Evolutionary conservation across 805 yeast species (phyloP), one percentile per base, ranked within the genome.

Genomic region (Metschnikowia chrysomelidarum): DNA sequence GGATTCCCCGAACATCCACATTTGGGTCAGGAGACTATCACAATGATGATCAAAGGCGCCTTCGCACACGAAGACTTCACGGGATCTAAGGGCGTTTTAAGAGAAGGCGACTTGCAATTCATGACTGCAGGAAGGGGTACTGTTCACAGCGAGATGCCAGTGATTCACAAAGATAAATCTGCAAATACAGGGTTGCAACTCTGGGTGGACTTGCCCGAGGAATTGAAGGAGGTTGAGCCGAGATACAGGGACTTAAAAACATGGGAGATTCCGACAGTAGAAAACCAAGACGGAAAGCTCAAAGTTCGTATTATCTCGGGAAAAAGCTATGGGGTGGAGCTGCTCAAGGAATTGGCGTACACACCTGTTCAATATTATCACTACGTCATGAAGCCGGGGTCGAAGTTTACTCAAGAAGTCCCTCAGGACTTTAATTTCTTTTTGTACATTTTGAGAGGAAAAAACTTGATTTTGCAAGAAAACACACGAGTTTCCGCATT

Each of bases 101-200:
- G 75, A 43, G 77, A 87, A 6, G 96, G 95, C 38, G 96, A 87
- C 56, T 66, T 88, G 47, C 96, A 87, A 59, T 87, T 87, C 59
- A 87, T 87, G 96, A 87, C 95, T 18, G 95, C 96, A 4, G 96
- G 95, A 41, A 75, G 73, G 49, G 96, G 94, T 32, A 77, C 87
- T 23, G 84, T 84, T 36, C 96, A 87, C 57, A 75, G 87, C 2
- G 96, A 87, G 55, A 87, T 87, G 77, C 95, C 95, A 7, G 80
- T 80, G 22, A 65, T 69, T 24, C 60, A 64, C 42, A 71, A 71
- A 25, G 51, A 48, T 25, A 51, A 49, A 9, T 40, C 49, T 2
- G 28, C 34, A 7, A 46, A 41, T 26, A 40, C 38, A 15, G 95
- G 95, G 41, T 64, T 87, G 67, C 96, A 87, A 59, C 64, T 87